These are phyloP conservation scores for Curvularia sp. DNA, from an alignment of 2,329 filamentous ascomycete genomes.

Conservation along the genomic window DNA sequence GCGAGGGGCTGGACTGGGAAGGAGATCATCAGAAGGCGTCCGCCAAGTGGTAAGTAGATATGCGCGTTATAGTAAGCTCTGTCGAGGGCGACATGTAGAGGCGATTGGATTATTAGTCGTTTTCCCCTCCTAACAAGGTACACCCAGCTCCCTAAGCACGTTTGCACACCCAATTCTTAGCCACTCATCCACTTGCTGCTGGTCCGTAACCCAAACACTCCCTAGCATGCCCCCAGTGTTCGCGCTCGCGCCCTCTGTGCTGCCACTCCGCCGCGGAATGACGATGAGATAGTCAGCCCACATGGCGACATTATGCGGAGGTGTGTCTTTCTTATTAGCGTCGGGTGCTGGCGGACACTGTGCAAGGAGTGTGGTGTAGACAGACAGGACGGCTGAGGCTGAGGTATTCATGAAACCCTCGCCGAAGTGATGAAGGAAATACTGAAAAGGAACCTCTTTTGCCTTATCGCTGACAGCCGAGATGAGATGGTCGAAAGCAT, in stretches of 20 bases:
- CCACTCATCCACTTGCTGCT: slow-evolving; percentile 52
- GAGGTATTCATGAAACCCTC: slow-evolving; percentile 17
- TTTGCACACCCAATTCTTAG: slow-evolving; percentile 45
- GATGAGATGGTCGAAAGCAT: slow-evolving; percentile 37
- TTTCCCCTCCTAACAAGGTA: slow-evolving; percentile 8
- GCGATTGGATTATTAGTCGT: not conserved
- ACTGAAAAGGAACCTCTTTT: slow-evolving; percentile 48
- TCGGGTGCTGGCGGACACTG: slow-evolving; percentile 20
- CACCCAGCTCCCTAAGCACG: slow-evolving; percentile 51
- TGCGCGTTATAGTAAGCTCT: not conserved
- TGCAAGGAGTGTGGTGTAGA: slow-evolving; percentile 32
- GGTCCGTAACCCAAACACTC: slow-evolving; percentile 49
- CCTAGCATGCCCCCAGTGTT: slow-evolving; percentile 61
- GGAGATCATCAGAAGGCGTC: slow-evolving; percentile 15
- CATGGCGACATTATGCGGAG: slow-evolving; percentile 59
- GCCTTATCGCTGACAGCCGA: slow-evolving; percentile 23
- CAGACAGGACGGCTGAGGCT: slow-evolving; percentile 21
- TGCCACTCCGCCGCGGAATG: slow-evolving; percentile 53
- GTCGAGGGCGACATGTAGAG: not conserved
- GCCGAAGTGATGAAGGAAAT: slow-evolving; percentile 44
- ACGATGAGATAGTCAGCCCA: slow-evolving; percentile 57
- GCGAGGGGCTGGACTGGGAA: slow-evolving; percentile 30
- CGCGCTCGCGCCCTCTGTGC: slow-evolving; percentile 50
- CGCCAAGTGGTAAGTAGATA: not conserved
- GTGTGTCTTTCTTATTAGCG: slow-evolving; percentile 29